Conservation (phyloP, 202 grass and related monocot species). For the Eragrostis tef region DNA sequence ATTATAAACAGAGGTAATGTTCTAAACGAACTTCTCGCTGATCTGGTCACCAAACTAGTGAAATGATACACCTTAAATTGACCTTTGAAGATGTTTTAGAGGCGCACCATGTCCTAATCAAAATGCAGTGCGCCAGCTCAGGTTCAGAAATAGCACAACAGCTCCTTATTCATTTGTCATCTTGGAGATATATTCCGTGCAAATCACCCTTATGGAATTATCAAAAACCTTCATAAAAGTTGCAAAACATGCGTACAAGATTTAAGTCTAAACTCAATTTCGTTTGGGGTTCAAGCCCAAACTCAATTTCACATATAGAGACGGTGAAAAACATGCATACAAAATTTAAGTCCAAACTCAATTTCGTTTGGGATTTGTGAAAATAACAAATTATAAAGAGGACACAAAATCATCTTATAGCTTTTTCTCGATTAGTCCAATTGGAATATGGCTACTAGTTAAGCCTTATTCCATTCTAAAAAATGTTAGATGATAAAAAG, state of each 20-base stretch:
- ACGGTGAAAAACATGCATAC: background rate
- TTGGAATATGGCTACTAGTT: background rate
- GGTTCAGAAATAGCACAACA: no score
- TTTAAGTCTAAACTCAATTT: no score
- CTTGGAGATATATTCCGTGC: background rate
- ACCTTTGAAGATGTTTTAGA: conserved; percentile 3
- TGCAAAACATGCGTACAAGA: no score
- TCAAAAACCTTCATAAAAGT: background rate
- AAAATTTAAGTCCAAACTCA: background rate
- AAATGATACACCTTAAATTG: background rate
- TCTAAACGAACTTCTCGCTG: background rate
- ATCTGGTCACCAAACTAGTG: background rate
- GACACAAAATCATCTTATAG: background rate
- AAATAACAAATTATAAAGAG: background rate
- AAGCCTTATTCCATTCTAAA: conserved; percentile 1
- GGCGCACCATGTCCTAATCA: background rate
- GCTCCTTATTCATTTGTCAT: conserved; percentile 12
- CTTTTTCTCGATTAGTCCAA: background rate
- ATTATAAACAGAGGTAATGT: conserved; percentile 10
- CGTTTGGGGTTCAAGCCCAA: no score
- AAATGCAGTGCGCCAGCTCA: conserved; percentile 11
- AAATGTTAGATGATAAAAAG: background rate
- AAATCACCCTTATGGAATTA: background rate
- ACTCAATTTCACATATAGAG: background rate
- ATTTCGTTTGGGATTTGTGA: no score